Conservation (phyloP, 2,329 filamentous ascomycete genomes). For the Paracorniculantispora psalliotae region DNA sequence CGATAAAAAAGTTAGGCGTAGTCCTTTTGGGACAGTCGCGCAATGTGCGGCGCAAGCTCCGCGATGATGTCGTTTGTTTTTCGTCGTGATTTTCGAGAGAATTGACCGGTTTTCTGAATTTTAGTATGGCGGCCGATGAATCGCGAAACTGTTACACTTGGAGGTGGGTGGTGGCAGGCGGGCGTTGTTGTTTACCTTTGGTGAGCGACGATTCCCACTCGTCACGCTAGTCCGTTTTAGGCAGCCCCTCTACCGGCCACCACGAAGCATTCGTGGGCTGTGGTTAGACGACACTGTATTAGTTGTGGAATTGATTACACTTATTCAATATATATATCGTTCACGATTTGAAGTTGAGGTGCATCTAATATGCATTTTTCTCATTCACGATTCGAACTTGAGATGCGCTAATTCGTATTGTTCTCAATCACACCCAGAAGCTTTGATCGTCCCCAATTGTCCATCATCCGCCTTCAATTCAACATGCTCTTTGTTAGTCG, state of each 20-base stretch:
- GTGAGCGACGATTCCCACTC: constrained; percentile 4
- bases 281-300: no score
- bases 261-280: background rate
- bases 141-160: constrained; percentile 6
- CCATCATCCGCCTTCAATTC: no score
- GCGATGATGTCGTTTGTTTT: background rate
- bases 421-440: no score
- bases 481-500: no score
- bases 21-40: background rate
- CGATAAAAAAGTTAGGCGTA: background rate
- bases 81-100: background rate
- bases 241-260: background rate
- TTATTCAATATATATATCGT: no score
- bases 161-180: constrained; percentile 5
- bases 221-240: constrained; percentile 7
- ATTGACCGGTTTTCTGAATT: constrained; percentile 1
- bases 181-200: constrained; percentile 14
- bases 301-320: no score
- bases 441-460: no score
- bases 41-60: no score
- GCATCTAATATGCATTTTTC: no score
- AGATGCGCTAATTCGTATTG: no score
- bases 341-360: no score
- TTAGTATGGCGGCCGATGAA: background rate
- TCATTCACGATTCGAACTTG: no score